Conservation (phyloP, 176 grass and related monocot genomes). For the Metroxylon sagu region DNA sequence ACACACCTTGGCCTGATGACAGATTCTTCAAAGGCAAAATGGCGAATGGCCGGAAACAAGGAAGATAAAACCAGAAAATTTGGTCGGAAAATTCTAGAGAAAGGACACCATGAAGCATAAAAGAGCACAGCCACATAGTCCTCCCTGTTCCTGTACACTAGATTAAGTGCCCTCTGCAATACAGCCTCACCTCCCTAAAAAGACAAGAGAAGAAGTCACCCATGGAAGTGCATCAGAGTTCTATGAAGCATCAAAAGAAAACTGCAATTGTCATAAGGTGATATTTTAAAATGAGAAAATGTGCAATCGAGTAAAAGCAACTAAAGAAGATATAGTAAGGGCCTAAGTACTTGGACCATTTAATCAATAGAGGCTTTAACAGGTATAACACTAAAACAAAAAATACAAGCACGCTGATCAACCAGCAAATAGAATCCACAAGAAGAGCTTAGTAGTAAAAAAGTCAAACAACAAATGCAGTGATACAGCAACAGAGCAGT, state of each 20-base stretch:
- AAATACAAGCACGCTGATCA: no score
- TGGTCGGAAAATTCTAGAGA: constrained; percentile 81
- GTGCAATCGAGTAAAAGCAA: no score
- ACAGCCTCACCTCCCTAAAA: constrained; percentile 70
- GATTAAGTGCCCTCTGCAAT: constrained; percentile 59
- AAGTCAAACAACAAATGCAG: no score
- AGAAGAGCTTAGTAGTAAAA: no score
- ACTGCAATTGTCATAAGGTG: neutral
- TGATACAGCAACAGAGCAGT: no score
- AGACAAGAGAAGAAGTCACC: neutral
- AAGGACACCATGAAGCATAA: constrained; percentile 97
- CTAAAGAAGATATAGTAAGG: no score
- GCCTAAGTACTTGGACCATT: no score
- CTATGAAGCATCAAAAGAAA: neutral
- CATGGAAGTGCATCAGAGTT: neutral
- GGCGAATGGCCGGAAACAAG: constrained; percentile 64
- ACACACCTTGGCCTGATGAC: constrained; percentile 35
- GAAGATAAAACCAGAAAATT: constrained; percentile 51
- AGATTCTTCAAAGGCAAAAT: constrained; percentile 95
- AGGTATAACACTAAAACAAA: no score
- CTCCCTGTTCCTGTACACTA: constrained; percentile 64
- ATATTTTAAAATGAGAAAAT: no score
- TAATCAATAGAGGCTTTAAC: no score
- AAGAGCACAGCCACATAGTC: constrained; percentile 83
- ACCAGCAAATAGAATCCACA: no score